Conservation (phyloP, 192 early-diverging fungal genomes). For the Coemansia javaensis region DNA sequence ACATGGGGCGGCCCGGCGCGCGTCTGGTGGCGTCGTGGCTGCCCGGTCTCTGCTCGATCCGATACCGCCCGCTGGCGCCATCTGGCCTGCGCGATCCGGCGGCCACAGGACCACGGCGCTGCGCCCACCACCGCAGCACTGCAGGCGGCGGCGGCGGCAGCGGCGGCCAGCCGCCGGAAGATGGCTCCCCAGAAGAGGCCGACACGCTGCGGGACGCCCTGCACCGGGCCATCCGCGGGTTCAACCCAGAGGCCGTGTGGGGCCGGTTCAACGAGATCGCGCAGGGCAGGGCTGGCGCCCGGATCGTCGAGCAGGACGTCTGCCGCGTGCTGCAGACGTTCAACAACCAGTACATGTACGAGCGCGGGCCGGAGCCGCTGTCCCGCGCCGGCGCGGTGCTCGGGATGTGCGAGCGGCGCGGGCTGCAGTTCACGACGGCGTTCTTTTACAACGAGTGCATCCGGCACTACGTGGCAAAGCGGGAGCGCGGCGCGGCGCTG, state of each 20-base stretch:
- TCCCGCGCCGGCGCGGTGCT: slow-evolving; percentile 7
- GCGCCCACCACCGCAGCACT: too few species aligned
- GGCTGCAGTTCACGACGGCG: slow-evolving; percentile 2
- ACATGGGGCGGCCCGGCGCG: too few species aligned
- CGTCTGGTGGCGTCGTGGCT: too few species aligned
- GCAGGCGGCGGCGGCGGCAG: too few species aligned
- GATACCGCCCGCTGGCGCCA: too few species aligned
- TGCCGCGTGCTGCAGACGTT: slow-evolving; percentile 22
- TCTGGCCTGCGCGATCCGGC: too few species aligned
- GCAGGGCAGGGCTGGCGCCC: slow-evolving; percentile 15
- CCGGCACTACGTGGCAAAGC: slow-evolving; percentile 19
- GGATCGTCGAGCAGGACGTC: slow-evolving; percentile 31
- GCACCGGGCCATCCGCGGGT: slow-evolving; percentile 13
- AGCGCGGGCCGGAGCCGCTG: slow-evolving; percentile 13
- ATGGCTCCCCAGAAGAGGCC: too few species aligned
- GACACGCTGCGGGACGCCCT: slow-evolving; percentile 18
- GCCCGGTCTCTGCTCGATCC: too few species aligned
- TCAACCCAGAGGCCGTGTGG: slow-evolving; percentile 29
- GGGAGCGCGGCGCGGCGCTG: slow-evolving; percentile 13
- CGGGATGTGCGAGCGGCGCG: slow-evolving; percentile 6
- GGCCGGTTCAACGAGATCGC: slow-evolving; percentile 18
- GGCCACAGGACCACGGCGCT: too few species aligned
- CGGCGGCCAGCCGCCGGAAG: too few species aligned
- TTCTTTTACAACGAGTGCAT: slow-evolving; percentile 38
- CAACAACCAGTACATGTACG: slow-evolving; percentile 35